Conservation (phyloP, 2,329 filamentous ascomycete genomes). For the Ophiocordyceps camponoti-floridani region DNA sequence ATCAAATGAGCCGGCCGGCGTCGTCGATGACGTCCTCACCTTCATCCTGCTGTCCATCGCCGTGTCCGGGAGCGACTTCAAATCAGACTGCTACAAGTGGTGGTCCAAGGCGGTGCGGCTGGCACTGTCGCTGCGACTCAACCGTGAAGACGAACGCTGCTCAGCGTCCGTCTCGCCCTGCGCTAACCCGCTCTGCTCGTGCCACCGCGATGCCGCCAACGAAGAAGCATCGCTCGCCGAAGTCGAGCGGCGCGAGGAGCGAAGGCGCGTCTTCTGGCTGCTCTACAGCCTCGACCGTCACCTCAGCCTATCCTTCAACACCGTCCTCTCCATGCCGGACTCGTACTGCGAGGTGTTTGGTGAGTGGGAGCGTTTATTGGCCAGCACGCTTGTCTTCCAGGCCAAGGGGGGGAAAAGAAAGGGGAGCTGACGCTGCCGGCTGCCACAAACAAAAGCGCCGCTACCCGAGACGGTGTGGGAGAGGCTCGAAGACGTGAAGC, state of each 20-base stretch:
- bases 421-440: background rate
- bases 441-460: constrained; percentile 12
- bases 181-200: constrained; percentile 14
- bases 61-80: constrained; percentile 28
- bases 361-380: constrained; percentile 8
- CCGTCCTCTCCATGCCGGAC: constrained; percentile 23
- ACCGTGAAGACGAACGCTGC: constrained; percentile 18
- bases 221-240: constrained; percentile 7
- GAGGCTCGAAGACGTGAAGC: constrained; percentile 14
- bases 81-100: constrained; percentile 28
- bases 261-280: constrained; percentile 28
- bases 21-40: constrained; percentile 24
- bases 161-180: constrained; percentile 10
- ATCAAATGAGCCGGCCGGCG: constrained; percentile 15
- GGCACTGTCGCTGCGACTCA: constrained; percentile 17
- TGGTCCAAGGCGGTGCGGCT: constrained; percentile 24
- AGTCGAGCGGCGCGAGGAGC: constrained; percentile 26
- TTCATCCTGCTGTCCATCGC: constrained; percentile 25
- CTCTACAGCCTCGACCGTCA: constrained; percentile 28
- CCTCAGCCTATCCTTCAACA: constrained; percentile 27
- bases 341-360: constrained; percentile 23
- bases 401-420: background rate
- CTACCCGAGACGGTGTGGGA: constrained; percentile 23
- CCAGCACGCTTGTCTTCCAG: too few species aligned
- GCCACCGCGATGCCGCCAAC: constrained; percentile 12